Evolutionary conservation across 2,329 filamentous ascomycete genomes (phyloP).

Genomic region (Pestalotiopsis sp.): DNA sequence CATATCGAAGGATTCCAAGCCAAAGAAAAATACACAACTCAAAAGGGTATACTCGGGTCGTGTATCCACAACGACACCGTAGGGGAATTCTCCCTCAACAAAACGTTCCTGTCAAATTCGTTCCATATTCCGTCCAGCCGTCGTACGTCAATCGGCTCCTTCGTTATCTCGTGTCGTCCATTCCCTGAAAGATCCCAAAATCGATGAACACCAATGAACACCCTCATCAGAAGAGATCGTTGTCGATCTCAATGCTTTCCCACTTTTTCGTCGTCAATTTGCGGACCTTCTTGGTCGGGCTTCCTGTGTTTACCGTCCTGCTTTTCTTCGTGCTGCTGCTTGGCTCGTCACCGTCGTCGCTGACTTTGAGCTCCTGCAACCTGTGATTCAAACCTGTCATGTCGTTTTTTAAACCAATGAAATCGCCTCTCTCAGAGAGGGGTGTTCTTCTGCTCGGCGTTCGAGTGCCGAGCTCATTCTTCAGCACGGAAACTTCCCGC

Average conservation of each 20-base stretch:
- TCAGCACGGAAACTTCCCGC: constrained; percentile 64
- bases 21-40: background rate
- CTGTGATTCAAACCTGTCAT: constrained; percentile 43
- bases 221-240: constrained; percentile 38
- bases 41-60: constrained; percentile 9
- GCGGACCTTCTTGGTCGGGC: constrained; percentile 55
- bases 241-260: constrained; percentile 42
- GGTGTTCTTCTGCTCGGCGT: constrained; percentile 65
- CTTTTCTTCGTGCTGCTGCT: constrained; percentile 12
- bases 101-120: background rate
- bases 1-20: background rate
- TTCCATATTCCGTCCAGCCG: background rate
- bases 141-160: background rate
- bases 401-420: constrained; percentile 30
- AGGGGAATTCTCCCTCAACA: background rate
- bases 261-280: constrained; percentile 51
- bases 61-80: background rate
- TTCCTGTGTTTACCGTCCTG: constrained; percentile 36
- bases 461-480: constrained; percentile 64
- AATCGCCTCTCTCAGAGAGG: constrained; percentile 56
- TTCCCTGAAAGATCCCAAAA: background rate
- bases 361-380: constrained; percentile 54
- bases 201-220: background rate
- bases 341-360: constrained; percentile 16
- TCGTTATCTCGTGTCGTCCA: background rate